Conservation (phyloP, 768 basidiomycete genomes). For the Fomitopsis serialis region DNA sequence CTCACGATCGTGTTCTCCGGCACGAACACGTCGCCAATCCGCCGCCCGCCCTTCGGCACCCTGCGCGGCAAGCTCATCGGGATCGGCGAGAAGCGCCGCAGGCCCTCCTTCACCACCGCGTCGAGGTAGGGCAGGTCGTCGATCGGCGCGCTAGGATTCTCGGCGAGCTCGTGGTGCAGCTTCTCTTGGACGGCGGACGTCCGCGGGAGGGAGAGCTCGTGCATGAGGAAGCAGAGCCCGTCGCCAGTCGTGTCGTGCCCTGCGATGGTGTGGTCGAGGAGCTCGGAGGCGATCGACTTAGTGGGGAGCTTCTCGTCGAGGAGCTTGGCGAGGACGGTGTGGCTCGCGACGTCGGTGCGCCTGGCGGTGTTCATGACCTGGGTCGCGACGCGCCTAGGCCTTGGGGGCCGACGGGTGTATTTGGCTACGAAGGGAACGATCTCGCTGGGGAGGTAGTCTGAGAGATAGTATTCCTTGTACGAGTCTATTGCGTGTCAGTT, state of each 20-base stretch:
- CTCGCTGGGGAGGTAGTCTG: neutral
- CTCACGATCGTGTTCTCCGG: slow-evolving; percentile 92
- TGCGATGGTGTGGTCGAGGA: slow-evolving; percentile 18
- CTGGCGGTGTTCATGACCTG: slow-evolving; percentile 11
- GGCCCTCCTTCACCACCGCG: slow-evolving; percentile 90
- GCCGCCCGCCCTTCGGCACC: slow-evolving; percentile 82
- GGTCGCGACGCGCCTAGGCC: slow-evolving; percentile 3
- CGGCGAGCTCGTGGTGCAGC: slow-evolving; percentile 22
- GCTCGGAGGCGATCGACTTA: slow-evolving; percentile 13
- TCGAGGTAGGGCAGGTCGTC: slow-evolving; percentile 90
- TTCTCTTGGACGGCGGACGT: slow-evolving; percentile 9
- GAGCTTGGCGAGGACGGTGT: slow-evolving; percentile 17
- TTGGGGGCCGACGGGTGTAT: neutral
- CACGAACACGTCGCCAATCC: slow-evolving; percentile 80
- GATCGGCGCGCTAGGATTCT: slow-evolving; percentile 73
- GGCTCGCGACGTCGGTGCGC: slow-evolving; percentile 6
- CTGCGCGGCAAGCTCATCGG: slow-evolving; percentile 92
- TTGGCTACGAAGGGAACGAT: neutral
- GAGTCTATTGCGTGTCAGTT: neutral
- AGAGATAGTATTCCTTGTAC: slow-evolving; percentile 12
- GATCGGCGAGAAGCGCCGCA: slow-evolving; percentile 88
- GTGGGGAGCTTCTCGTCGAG: neutral
- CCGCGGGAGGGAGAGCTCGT: slow-evolving; percentile 17
- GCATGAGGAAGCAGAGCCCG: slow-evolving; percentile 19
- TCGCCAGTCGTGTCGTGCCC: slow-evolving; percentile 20